These are phyloP conservation scores for Termitomyces sp. DNA, from an alignment of 768 basidiomycete genomes.

Conservation along the genomic window DNA sequence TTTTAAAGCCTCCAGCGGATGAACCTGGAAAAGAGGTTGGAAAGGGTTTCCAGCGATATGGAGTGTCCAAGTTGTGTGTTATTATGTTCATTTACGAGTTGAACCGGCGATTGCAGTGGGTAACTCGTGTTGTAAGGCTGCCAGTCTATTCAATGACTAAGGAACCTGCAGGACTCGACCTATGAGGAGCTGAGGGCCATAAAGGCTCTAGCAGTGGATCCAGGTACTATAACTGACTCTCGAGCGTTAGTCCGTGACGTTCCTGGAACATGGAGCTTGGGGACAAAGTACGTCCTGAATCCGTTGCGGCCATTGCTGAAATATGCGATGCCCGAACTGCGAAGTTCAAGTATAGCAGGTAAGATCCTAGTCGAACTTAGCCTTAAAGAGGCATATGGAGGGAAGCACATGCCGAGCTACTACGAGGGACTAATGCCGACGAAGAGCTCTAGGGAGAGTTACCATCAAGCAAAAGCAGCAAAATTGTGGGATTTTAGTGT, in stretches of 20 bases:
- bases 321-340: neutral
- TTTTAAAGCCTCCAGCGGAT: neutral
- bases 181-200: neutral
- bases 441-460: constrained; percentile 5
- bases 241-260: neutral
- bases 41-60: constrained; percentile 9
- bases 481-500: constrained; percentile 5
- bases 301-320: constrained; percentile 1
- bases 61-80: constrained; percentile 9
- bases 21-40: constrained; percentile 4
- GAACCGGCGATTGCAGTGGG: constrained; percentile 5
- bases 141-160: neutral
- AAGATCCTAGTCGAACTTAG: neutral
- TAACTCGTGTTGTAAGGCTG: neutral
- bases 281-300: constrained; percentile 9
- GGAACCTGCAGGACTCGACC: neutral
- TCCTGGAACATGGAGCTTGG: constrained; percentile 1
- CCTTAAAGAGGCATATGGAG: neutral
- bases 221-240: constrained; percentile 6
- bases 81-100: constrained; percentile 9
- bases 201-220: constrained; percentile 6
- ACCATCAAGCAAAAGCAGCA: constrained; percentile 1
- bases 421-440: neutral
- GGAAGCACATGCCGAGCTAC: neutral
- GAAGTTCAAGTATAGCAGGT: constrained; percentile 2